phyloP scores from a whole-genome alignment of 176 grass and related monocot species.

The Urochloa ruziziensis region DNA sequence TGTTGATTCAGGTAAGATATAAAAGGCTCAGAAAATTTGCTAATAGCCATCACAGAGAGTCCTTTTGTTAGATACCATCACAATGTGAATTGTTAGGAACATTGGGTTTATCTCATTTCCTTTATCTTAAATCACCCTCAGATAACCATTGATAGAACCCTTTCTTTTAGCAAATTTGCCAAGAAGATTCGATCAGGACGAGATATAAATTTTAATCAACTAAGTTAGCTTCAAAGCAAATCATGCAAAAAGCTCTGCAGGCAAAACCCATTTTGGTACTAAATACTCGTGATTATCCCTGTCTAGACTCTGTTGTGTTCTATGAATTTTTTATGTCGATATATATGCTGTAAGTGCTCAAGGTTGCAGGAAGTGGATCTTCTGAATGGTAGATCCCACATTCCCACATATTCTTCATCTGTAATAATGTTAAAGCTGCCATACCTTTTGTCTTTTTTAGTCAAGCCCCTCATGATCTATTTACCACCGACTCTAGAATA shows the following conservation, averaged over 20 bases:
- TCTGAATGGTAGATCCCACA: constrained; percentile 27
- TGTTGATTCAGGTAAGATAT: not conserved
- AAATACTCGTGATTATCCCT: constrained; percentile 33
- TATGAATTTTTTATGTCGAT: constrained; percentile 35
- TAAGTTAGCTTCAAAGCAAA: not conserved
- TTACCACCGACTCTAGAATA: constrained; percentile 22
- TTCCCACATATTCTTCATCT: constrained; percentile 29
- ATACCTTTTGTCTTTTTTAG: constrained; percentile 33
- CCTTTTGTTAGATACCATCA: constrained; percentile 14
- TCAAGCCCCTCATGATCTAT: constrained; percentile 37
- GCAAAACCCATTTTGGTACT: constrained; percentile 17
- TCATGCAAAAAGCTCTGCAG: constrained; percentile 14
- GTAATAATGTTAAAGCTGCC: constrained; percentile 33
- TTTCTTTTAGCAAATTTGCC: constrained; percentile 8
- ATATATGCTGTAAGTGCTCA: constrained; percentile 36
- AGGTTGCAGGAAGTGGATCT: constrained; percentile 32
- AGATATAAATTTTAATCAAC: constrained; percentile 15
- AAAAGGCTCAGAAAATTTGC: not conserved
- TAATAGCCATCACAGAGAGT: not conserved
- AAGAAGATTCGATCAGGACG: not conserved
- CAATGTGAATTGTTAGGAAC: not conserved
- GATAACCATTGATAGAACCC: not conserved
- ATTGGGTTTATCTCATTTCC: constrained; percentile 7
- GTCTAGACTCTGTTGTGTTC: constrained; percentile 27
- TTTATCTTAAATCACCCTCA: not conserved